Conservation (phyloP, 352 stramenopile species). For the Pythium diclinum region DNA sequence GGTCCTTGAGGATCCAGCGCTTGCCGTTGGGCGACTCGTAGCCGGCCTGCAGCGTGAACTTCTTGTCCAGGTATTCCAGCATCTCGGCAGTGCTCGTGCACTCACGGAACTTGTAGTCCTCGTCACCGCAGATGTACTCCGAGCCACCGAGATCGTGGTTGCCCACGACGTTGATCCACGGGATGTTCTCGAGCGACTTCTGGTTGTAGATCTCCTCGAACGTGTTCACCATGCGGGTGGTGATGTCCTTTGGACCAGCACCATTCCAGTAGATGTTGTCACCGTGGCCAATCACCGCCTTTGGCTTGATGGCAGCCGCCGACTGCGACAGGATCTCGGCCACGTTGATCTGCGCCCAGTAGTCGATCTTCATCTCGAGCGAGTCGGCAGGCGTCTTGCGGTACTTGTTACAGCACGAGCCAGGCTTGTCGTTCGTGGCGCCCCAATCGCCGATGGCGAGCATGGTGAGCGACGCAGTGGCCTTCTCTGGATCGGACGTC, state of each 20-base stretch:
- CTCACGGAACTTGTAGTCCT: conserved; percentile 84
- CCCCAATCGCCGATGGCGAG: conserved; percentile 87
- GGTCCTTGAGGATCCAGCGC: conserved; percentile 76
- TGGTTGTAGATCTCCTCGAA: conserved; percentile 88
- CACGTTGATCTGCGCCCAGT: conserved; percentile 84
- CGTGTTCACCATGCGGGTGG: conserved; percentile 79
- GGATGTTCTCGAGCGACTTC: conserved; percentile 59
- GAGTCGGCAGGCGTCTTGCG: conserved; percentile 74
- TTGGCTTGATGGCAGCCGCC: conserved; percentile 62
- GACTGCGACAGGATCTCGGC: conserved; percentile 73
- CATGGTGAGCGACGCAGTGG: conserved; percentile 58
- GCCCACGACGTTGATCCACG: conserved; percentile 85
- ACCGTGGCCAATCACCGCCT: conserved; percentile 72
- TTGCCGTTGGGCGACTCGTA: conserved; percentile 81
- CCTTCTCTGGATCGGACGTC: conserved; percentile 53
- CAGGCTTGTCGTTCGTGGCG: conserved; percentile 81
- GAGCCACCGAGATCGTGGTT: conserved; percentile 88
- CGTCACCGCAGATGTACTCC: conserved; percentile 82
- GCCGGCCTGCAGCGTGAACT: conserved; percentile 73
- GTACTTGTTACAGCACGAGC: conserved; percentile 89
- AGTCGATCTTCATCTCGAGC: conserved; percentile 86
- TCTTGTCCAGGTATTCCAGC: conserved; percentile 79
- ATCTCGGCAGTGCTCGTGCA: conserved; percentile 69
- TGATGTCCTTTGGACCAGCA: conserved; percentile 67
- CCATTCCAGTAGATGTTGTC: conserved; percentile 91